phyloP scores from a whole-genome alignment of 352 stramenopile species.

The Phytophthora tubulina region DNA sequence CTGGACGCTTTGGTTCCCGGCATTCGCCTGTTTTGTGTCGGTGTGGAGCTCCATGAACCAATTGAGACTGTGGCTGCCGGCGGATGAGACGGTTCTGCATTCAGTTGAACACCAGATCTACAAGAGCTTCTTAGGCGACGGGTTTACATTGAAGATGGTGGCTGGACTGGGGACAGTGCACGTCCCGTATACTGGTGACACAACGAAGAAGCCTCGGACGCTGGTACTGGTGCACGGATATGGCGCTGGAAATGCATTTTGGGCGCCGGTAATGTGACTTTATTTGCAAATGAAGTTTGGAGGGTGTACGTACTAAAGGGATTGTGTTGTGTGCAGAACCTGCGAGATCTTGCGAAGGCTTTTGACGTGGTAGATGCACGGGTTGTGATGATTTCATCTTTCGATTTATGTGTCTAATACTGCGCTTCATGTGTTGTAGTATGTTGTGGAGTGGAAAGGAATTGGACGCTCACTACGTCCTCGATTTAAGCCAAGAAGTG shows the following conservation, averaged over 20 bases:
- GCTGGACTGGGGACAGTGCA: constrained; percentile 74
- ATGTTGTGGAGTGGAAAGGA: constrained; percentile 79
- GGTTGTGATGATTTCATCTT: neutral
- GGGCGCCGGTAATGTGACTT: constrained; percentile 54
- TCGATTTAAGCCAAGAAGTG: constrained; percentile 56
- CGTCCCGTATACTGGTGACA: constrained; percentile 62
- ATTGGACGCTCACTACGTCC: constrained; percentile 70
- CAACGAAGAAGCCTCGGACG: constrained; percentile 39
- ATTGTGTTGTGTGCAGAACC: constrained; percentile 44
- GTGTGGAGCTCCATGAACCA: constrained; percentile 36
- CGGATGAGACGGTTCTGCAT: constrained; percentile 50
- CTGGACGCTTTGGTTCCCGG: constrained; percentile 16
- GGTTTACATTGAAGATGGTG: constrained; percentile 51
- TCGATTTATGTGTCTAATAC: neutral
- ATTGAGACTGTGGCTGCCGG: constrained; percentile 56
- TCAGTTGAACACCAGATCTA: constrained; percentile 68
- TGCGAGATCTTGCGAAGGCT: constrained; percentile 63
- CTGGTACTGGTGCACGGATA: constrained; percentile 79
- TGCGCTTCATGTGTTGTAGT: constrained; percentile 40
- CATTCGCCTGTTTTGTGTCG: constrained; percentile 35
- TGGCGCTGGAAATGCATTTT: constrained; percentile 76
- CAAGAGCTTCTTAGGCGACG: constrained; percentile 50
- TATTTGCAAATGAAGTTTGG: neutral
- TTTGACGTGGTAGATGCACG: constrained; percentile 65
- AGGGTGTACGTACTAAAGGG: neutral